A percentile compares a stretch with the other conserved stretches of the same genome.
Evolutionary conservation across 257 asterid species (phyloP).

Genomic region (Solanum piurae): DNA sequence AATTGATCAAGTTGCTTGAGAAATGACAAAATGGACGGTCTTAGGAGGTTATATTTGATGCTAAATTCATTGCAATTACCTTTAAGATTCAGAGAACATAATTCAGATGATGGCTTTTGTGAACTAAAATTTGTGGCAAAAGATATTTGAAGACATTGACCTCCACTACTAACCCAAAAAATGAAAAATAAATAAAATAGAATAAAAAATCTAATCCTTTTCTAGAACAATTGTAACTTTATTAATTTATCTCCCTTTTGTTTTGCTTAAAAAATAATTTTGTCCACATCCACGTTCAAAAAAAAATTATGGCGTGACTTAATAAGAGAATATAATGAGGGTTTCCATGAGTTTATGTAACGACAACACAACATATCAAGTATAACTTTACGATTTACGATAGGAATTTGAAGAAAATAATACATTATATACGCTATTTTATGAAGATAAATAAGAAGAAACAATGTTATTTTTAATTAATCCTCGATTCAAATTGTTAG

Average conservation of each 20-base stretch:
- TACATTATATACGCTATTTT: background rate
- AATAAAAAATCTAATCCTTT: background rate
- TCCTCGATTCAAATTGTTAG: background rate
- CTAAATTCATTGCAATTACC: conserved; percentile 11
- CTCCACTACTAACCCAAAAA: conserved; percentile 19
- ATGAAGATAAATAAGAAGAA: background rate
- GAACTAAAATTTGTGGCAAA: conserved; percentile 27
- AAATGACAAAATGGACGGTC: conserved; percentile 19
- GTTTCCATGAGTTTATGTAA: background rate
- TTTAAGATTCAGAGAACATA: conserved; percentile 6
- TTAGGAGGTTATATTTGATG: background rate
- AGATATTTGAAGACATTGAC: conserved; percentile 40
- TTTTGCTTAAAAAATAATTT: background rate
- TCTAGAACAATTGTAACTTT: background rate
- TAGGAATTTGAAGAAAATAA: background rate
- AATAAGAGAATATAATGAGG: background rate
- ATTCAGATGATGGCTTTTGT: conserved; percentile 28
- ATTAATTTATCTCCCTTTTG: background rate
- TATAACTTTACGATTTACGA: too few species aligned
- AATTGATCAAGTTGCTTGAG: conserved; percentile 19
- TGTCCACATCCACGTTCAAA: background rate
- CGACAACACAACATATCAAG: too few species aligned
- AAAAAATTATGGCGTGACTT: background rate
- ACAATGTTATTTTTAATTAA: background rate
- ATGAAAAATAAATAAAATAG: background rate